Evolutionary conservation across 345 rosid species (phyloP).

Genomic region (Luvunga scandens): DNA sequence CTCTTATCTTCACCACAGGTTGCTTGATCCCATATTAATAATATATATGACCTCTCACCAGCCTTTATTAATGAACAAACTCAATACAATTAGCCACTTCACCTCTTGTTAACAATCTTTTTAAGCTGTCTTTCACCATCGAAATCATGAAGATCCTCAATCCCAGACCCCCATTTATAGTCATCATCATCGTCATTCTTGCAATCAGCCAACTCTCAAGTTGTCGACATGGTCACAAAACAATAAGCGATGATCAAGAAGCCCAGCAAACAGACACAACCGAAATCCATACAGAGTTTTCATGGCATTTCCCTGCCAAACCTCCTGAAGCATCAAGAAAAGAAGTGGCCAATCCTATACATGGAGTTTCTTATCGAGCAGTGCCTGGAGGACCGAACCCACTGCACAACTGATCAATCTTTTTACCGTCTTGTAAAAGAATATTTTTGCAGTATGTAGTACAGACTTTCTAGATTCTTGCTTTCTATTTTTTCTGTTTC

Average conservation of each 20-base stretch:
- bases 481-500: not conserved
- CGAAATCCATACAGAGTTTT: not conserved
- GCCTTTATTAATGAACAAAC: not conserved
- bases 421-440: not conserved
- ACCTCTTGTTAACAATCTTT: not conserved
- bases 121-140: not conserved
- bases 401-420: conserved; percentile 45
- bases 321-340: conserved; percentile 18
- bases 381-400: conserved; percentile 62
- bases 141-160: conserved; percentile 18
- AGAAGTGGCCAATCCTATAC: conserved; percentile 23
- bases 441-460: conserved; percentile 29
- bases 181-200: conserved; percentile 18
- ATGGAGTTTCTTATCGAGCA: conserved; percentile 40
- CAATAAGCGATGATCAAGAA: not conserved
- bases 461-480: not conserved
- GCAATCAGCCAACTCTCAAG: conserved; percentile 24
- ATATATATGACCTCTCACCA: not conserved
- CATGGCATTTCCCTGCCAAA: conserved; percentile 29
- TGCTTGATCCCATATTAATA: conserved; percentile 14
- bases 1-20: conserved; percentile 6
- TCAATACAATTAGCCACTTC: conserved; percentile 5
- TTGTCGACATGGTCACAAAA: conserved; percentile 18
- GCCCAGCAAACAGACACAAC: conserved; percentile 2
- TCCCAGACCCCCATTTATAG: conserved; percentile 12